Base-by-base conservation (phyloP, 805 yeast genomes). In the Suhomyces vadensis region DNA sequence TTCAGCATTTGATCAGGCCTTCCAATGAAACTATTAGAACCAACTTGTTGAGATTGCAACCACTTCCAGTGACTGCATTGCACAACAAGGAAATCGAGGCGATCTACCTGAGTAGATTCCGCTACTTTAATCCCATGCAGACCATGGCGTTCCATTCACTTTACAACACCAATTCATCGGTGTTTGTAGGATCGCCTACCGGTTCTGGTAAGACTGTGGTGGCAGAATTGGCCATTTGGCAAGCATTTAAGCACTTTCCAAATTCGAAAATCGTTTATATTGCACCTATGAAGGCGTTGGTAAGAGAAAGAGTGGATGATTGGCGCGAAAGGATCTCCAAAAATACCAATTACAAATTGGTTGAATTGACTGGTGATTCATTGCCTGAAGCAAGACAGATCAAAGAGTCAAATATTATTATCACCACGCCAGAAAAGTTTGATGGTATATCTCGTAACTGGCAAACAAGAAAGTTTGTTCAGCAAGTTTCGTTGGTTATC, bases 121-220 rank as follows among this genome's bases (percentile, higher is more conserved):
- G 79, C 44, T 92, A 87, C 65, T 94, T 94, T 75, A 94, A 94
- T 60, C 98, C 99, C 3, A 91, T 94, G 97, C 99, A 94, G 66
- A 92, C 98, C 0, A 92, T 92, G 98, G 79, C 85, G 0, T 94
- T 94, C 68, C 96, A 91, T 59, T 79, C 96, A 0, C 66, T 94
- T 37, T 94, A 91, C 67, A 82, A 94, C 62, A 69, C 85, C 1
- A 79, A 85, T 49, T 77, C 85, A 1, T 87, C 86, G 60, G 91
- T 85, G 0, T 87, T 94, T 63, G 87, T 94, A 36, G 99, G 99
- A 7, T 90, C 98, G 0, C 99, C 99, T 2, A 94, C 99, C 2
- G 99, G 99, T 0, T 78, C 84, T 0, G 99, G 99, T 53, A 94
- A 94, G 64, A 94, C 99, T 0, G 85, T 94, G 25, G 98, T 95